A percentile compares a stretch with the other conserved stretches of the same genome.
Evolutionary conservation across 148 eudicot species (phyloP).

Genomic region (Vaccinium corymbosum): DNA sequence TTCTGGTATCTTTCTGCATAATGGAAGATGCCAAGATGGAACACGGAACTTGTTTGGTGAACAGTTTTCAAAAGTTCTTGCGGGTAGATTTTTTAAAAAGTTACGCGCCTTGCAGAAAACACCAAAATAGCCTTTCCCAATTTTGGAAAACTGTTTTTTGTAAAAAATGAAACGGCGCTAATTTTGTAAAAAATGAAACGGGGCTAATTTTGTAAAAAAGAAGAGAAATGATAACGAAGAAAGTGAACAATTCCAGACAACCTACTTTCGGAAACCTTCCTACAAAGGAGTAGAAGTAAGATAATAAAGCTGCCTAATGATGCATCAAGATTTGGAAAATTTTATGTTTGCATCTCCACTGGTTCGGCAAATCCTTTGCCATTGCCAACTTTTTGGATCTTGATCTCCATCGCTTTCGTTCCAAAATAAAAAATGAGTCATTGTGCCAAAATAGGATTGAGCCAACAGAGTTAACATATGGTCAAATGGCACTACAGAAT

Average conservation of each 20-base stretch:
- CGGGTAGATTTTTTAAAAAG: neutral
- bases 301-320: neutral
- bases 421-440: neutral
- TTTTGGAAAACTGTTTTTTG: neutral
- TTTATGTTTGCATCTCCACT: neutral
- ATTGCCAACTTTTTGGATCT: neutral
- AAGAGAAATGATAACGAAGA: neutral
- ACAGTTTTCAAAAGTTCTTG: neutral
- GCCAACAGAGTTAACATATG: neutral
- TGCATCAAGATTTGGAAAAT: neutral
- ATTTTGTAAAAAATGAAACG: neutral
- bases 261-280: neutral
- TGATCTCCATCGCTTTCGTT: neutral
- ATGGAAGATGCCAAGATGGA: neutral
- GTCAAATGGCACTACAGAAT: neutral
- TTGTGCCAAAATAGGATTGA: neutral
- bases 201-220: neutral
- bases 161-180: neutral
- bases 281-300: neutral
- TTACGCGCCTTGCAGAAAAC: neutral
- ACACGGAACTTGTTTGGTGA: neutral
- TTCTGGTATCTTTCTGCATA: neutral
- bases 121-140: neutral
- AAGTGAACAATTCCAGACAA: neutral
- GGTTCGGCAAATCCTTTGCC: neutral